Evolutionary conservation across 768 basidiomycete species (phyloP), one percentile per base, ranked within the genome.

Genomic region (Wakefieldia striispora): DNA sequence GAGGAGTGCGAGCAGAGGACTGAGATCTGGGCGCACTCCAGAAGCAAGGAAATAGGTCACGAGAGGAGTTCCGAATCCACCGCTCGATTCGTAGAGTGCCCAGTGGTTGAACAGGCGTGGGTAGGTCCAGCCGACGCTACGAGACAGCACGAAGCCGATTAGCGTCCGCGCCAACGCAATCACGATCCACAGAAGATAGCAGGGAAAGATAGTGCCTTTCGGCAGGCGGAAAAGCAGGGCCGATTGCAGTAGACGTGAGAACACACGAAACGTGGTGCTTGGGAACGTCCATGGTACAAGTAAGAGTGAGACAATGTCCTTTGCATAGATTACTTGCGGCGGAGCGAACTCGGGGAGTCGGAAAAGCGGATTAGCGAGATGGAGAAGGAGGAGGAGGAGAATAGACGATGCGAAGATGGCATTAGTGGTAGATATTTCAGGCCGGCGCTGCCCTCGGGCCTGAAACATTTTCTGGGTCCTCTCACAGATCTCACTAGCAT

Each of bases 81-180:
- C 60, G 14, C 61, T 62, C 10, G 62, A 52, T 49, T 76, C 74
- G 39, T 74, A 75, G 3, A 72, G 56, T 12, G 70, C 65, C 56
- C 67, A 74, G 53, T 74, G 75, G 37, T 57, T 68, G 58, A 75
- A 75, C 20, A 75, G 37, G 10, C 26, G 48, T 4, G 74, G 75
- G 34, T 66, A 63, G 14, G 69, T 57, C 72, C 72, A 75, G 16
- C 75, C 72, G 19, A 65, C 53, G 37, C 66, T 53, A 8, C 62
- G 56, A 17, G 56, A 62, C 36, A 67, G 39, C 14, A 66, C 38
- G 47, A 63, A 63, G 24, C 59, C 57, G 14, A 45, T 4, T 26
- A 58, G 37, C 21, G 54, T 63, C 33, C 63, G 50, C 0, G 34
- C 34, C 1, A 67, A 36, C 26, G 41, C 58, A 19, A 63, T 57